Evolutionary conservation across 768 basidiomycete species (phyloP).

Genomic region (Russula vinacea): DNA sequence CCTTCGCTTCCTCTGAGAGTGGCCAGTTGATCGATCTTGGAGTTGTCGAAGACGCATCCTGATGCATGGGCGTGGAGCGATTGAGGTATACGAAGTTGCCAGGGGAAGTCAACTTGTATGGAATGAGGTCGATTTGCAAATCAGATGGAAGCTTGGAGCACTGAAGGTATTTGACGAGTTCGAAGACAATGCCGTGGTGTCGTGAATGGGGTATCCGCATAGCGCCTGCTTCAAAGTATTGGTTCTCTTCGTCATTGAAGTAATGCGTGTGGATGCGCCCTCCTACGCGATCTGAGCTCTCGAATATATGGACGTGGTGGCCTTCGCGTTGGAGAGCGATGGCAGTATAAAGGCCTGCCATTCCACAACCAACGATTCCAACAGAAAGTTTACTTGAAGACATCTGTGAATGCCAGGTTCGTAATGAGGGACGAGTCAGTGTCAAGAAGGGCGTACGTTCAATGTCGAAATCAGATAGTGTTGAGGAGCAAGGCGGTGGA

Average conservation of each 20-base stretch:
- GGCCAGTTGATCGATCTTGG: conserved; percentile 21
- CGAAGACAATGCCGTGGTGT: conserved; percentile 23
- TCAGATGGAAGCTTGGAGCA: conserved; percentile 14
- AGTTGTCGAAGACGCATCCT: conserved; percentile 15
- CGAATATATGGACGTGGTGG: conserved; percentile 25
- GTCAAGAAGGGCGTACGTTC: not conserved
- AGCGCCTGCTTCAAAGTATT: conserved; percentile 31
- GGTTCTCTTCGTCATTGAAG: conserved; percentile 27
- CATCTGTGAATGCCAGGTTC: not conserved
- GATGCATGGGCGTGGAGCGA: not conserved
- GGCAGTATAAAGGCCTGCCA: conserved; percentile 28
- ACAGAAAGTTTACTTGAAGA: not conserved
- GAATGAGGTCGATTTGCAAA: conserved; percentile 23
- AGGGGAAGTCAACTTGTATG: conserved; percentile 24
- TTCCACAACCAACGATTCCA: conserved; percentile 27
- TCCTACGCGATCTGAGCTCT: conserved; percentile 26
- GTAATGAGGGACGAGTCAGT: not conserved
- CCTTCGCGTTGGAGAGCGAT: conserved; percentile 25
- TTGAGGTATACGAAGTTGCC: conserved; percentile 30
- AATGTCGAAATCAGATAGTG: not conserved
- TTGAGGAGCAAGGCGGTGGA: not conserved
- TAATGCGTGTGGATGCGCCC: conserved; percentile 28
- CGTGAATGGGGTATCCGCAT: conserved; percentile 31
- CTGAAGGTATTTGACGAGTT: conserved; percentile 23
- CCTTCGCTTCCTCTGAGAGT: conserved; percentile 5